phyloP scores from a whole-genome alignment of 352 stramenopile genomes.

The Globisporangium ultimum region DNA sequence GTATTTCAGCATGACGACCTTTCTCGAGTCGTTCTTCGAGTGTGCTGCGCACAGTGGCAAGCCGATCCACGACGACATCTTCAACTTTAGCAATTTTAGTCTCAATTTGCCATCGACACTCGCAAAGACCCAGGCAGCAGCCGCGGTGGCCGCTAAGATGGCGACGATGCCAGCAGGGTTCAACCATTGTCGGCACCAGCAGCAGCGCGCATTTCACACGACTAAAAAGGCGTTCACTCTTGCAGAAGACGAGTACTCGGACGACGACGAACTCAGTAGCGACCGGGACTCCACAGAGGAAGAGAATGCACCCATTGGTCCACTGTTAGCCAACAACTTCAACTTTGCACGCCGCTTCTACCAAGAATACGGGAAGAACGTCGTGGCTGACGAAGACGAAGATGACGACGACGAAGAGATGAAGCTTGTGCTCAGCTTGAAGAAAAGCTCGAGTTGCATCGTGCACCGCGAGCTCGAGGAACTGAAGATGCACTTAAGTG shows the following conservation, averaged over 20 bases:
- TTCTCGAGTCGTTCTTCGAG: slow-evolving; percentile 66
- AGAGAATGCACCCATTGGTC: not conserved
- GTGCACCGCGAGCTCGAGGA: slow-evolving; percentile 42
- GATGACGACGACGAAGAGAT: slow-evolving; percentile 45
- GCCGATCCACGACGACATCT: not conserved
- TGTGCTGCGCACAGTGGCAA: slow-evolving; percentile 29
- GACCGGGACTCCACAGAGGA: not conserved
- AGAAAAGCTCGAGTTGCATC: slow-evolving; percentile 56
- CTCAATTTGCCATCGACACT: slow-evolving; percentile 10
- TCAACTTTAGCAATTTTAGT: slow-evolving; percentile 6
- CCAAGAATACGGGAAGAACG: slow-evolving; percentile 23
- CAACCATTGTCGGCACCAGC: not conserved
- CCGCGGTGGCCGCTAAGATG: slow-evolving; percentile 6
- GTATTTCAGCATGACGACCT: slow-evolving; percentile 71
- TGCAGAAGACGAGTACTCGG: slow-evolving; percentile 1
- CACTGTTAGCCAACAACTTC: slow-evolving; percentile 14
- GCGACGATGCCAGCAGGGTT: not conserved
- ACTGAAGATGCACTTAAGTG: slow-evolving; percentile 34
- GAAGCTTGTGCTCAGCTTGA: slow-evolving; percentile 29
- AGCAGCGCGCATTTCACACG: not conserved
- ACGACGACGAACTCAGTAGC: slow-evolving; percentile 6
- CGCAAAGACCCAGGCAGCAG: slow-evolving; percentile 9
- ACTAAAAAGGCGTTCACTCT: not conserved
- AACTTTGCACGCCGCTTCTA: slow-evolving; percentile 35
- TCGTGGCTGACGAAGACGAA: slow-evolving; percentile 24